Evolutionary conservation across 2,329 filamentous ascomycete genomes (phyloP).

Genomic region (Paecilomyces sp.): DNA sequence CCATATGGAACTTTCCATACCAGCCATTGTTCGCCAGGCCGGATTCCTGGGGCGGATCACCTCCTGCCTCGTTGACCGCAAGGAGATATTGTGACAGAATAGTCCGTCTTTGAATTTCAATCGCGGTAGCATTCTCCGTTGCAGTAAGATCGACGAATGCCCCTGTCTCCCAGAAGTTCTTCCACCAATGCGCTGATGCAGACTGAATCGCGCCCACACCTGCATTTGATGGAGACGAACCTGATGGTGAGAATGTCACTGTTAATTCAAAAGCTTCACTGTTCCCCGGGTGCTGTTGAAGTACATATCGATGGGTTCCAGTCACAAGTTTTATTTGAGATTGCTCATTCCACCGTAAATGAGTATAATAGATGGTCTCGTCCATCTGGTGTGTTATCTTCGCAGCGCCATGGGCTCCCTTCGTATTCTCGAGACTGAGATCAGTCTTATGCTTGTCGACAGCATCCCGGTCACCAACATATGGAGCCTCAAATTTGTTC

Average conservation of each 20-base stretch:
- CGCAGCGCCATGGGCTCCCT: slow-evolving; percentile 19
- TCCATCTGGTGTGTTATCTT: slow-evolving; percentile 40
- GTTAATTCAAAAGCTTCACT: slow-evolving; percentile 19
- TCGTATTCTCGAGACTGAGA: slow-evolving; percentile 12
- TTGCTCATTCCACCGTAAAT: slow-evolving; percentile 30
- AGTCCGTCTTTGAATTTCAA: slow-evolving; percentile 46
- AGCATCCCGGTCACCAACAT: slow-evolving; percentile 46
- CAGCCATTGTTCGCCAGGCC: slow-evolving; percentile 50
- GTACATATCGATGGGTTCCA: slow-evolving; percentile 39
- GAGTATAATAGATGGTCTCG: slow-evolving; percentile 36
- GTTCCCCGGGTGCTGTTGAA: slow-evolving; percentile 15
- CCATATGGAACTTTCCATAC: slow-evolving; percentile 52
- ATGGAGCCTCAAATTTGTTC: slow-evolving; percentile 50
- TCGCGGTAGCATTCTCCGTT: slow-evolving; percentile 33
- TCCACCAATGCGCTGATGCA: slow-evolving; percentile 40
- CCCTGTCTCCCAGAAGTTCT: slow-evolving; percentile 43
- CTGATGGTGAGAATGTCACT: slow-evolving; percentile 24
- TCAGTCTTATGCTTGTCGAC: slow-evolving; percentile 39
- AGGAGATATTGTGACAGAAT: slow-evolving; percentile 49
- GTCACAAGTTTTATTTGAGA: slow-evolving; percentile 27
- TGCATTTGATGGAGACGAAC: slow-evolving; percentile 10
- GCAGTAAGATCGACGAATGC: slow-evolving; percentile 46
- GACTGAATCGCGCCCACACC: slow-evolving; percentile 18
- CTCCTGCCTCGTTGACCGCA: slow-evolving; percentile 46
- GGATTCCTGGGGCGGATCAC: slow-evolving; percentile 41